Evolutionary conservation across 352 stramenopile species (phyloP).

Genomic region (Globisporangium polare): DNA sequence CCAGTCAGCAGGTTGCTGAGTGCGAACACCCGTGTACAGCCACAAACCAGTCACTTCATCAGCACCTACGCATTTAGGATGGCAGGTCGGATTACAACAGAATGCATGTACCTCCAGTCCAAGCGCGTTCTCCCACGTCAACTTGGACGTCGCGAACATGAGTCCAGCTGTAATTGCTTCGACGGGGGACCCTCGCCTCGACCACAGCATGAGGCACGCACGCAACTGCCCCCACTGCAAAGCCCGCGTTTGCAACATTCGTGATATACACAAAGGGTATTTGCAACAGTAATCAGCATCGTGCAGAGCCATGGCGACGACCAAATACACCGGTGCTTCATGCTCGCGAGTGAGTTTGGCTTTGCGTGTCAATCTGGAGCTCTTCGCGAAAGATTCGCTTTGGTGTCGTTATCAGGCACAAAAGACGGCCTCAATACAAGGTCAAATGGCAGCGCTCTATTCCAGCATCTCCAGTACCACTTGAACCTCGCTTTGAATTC

Average conservation of each 20-base stretch:
- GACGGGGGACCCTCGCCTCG: slow-evolving; percentile 6
- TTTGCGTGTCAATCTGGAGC: slow-evolving; percentile 1
- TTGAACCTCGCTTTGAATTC: not conserved
- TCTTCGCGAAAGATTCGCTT: slow-evolving; percentile 10
- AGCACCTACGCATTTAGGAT: too few relatives aligned
- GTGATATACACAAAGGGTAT: slow-evolving; percentile 28
- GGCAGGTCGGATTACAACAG: not conserved
- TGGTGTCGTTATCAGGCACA: slow-evolving; percentile 4
- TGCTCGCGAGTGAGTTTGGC: not conserved
- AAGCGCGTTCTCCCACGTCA: slow-evolving; percentile 90
- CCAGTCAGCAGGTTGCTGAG: slow-evolving; percentile 91
- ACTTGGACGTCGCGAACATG: slow-evolving; percentile 71
- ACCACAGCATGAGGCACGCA: slow-evolving; percentile 32
- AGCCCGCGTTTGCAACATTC: slow-evolving; percentile 32
- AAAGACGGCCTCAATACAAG: not conserved
- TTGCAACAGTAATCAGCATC: slow-evolving; percentile 12
- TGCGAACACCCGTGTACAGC: slow-evolving; percentile 86
- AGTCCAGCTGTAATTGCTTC: slow-evolving; percentile 36
- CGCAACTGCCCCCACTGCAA: slow-evolving; percentile 29
- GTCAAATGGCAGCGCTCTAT: not conserved
- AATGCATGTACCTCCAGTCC: slow-evolving; percentile 36
- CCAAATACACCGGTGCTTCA: not conserved
- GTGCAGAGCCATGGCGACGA: slow-evolving; percentile 25
- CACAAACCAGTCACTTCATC: not conserved
- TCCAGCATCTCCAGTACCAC: not conserved